These are phyloP conservation scores for Dunaliella primolecta DNA, from an alignment of 139 green algal species.

Conservation along the genomic window DNA sequence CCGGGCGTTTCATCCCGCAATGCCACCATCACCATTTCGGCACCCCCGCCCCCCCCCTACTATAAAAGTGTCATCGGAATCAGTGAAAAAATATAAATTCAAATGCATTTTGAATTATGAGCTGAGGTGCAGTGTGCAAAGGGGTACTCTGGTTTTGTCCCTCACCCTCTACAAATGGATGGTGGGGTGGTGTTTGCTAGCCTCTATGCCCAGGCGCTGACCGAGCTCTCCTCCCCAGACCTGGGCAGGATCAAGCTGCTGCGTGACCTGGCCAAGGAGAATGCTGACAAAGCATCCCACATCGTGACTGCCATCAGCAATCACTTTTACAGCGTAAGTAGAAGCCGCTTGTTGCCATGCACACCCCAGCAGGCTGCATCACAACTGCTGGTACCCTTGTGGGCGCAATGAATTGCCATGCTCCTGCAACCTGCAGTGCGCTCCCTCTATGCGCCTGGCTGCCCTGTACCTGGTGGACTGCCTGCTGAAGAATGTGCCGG, in stretches of 20 bases:
- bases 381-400: not conserved
- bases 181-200: slow-evolving; percentile 8
- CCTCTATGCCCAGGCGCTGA: slow-evolving; percentile 19
- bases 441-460: not conserved
- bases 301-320: slow-evolving; percentile 18
- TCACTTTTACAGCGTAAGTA: slow-evolving; percentile 23
- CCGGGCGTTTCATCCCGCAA: too few relatives aligned
- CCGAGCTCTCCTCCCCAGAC: slow-evolving; percentile 22
- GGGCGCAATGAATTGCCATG: not conserved
- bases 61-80: too few relatives aligned
- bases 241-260: slow-evolving; percentile 27
- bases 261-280: slow-evolving; percentile 35
- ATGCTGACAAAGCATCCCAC: slow-evolving; percentile 7
- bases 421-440: slow-evolving; percentile 2
- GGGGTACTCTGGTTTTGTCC: too few relatives aligned
- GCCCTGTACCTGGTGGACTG: slow-evolving; percentile 37
- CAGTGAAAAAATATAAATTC: too few relatives aligned
- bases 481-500: slow-evolving; percentile 32
- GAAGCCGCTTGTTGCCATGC: not conserved
- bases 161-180: too few relatives aligned
- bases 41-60: too few relatives aligned
- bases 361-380: too few relatives aligned
- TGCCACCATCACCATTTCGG: too few relatives aligned
- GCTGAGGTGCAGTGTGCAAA: too few relatives aligned
- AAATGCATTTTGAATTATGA: too few relatives aligned